phyloP scores from a whole-genome alignment of 345 rosid species.

The Pseudoturritis turrita region DNA sequence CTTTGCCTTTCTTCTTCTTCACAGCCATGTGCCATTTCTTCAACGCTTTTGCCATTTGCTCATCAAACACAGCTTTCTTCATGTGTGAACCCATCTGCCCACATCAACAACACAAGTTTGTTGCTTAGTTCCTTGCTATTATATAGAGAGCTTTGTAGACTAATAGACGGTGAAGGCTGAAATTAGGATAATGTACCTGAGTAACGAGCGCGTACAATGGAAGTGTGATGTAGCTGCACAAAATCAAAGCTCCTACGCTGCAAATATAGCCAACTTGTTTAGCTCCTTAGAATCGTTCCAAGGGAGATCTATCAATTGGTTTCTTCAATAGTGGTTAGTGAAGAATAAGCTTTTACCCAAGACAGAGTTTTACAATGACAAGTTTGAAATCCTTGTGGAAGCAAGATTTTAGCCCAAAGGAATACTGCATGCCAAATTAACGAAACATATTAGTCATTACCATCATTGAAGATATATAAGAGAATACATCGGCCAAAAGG shows the following conservation, averaged over 20 bases:
- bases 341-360: slow-evolving; percentile 48
- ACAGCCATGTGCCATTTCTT: slow-evolving; percentile 77
- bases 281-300: not conserved
- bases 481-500: not conserved
- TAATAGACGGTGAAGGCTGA: slow-evolving; percentile 16
- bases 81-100: slow-evolving; percentile 60
- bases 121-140: not conserved
- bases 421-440: slow-evolving; percentile 48
- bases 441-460: not conserved
- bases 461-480: not conserved
- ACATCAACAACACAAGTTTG: slow-evolving; percentile 1
- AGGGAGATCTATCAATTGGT: not conserved
- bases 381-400: slow-evolving; percentile 51
- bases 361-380: slow-evolving; percentile 42
- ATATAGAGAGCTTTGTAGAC: not conserved
- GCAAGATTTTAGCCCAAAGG: slow-evolving; percentile 60
- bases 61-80: slow-evolving; percentile 85
- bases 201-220: slow-evolving; percentile 79
- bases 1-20: slow-evolving; percentile 51
- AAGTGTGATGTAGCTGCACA: slow-evolving; percentile 84
- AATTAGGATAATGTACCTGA: slow-evolving; percentile 48
- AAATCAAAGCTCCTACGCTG: slow-evolving; percentile 53
- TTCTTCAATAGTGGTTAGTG: not conserved
- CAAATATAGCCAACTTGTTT: slow-evolving; percentile 21
- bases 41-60: slow-evolving; percentile 73